Conservation (phyloP, 148 eudicot genomes). For the Vaccinium corymbosum region DNA sequence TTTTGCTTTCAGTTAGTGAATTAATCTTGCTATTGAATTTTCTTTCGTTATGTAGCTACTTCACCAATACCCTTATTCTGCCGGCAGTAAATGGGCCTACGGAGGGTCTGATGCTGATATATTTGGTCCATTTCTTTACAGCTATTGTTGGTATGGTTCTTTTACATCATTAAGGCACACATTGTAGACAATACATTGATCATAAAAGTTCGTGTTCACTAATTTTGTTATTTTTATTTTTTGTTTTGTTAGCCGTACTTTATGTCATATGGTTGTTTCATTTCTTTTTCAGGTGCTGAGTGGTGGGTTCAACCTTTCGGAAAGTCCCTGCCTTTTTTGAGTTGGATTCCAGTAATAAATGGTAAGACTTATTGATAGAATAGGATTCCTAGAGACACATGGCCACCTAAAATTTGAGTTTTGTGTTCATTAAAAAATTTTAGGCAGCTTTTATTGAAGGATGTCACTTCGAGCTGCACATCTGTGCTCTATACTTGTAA, state of each 20-base stretch:
- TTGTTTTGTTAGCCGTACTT: background rate
- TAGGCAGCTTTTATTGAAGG: background rate
- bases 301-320: slow-evolving; percentile 96
- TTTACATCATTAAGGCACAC: background rate
- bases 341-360: slow-evolving; percentile 75
- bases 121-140: slow-evolving; percentile 71
- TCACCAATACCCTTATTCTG: slow-evolving; percentile 93
- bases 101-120: slow-evolving; percentile 94
- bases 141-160: slow-evolving; percentile 68
- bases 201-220: background rate
- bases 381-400: background rate
- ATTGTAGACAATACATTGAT: background rate
- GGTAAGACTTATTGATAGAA: slow-evolving; percentile 37
- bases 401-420: background rate
- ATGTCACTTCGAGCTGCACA: background rate
- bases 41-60: slow-evolving; percentile 51
- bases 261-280: background rate
- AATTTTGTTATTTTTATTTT: background rate
- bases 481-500: background rate
- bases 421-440: background rate
- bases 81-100: slow-evolving; percentile 96
- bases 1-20: background rate
- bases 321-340: slow-evolving; percentile 66
- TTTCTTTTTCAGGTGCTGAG: slow-evolving; percentile 61
- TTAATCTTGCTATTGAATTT: background rate